These are phyloP conservation scores for Lichtheimia ramosa DNA, from an alignment of 371 early-diverging fungal species.

Conservation along the genomic window DNA sequence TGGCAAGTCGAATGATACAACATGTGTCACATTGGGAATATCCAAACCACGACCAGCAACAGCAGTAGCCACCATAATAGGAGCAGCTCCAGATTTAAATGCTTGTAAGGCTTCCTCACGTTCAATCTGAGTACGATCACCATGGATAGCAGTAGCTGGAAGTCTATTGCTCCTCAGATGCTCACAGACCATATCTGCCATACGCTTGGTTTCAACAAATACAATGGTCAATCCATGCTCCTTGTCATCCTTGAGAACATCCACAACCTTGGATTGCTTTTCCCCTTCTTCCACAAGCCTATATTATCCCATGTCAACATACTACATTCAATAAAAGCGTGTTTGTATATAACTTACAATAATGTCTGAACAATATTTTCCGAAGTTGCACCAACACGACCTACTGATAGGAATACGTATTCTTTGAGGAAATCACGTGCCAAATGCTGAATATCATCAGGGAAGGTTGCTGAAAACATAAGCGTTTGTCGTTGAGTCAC, in stretches of 20 bases:
- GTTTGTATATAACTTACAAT: constrained; percentile 11
- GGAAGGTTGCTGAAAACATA: constrained; percentile 98
- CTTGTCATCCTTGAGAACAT: constrained; percentile 67
- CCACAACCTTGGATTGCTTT: constrained; percentile 76
- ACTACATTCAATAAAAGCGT: neutral
- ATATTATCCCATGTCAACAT: neutral
- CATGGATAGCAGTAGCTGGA: constrained; percentile 94
- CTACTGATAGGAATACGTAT: constrained; percentile 92
- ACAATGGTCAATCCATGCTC: constrained; percentile 83
- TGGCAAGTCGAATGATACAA: constrained; percentile 94
- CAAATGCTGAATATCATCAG: constrained; percentile 90
- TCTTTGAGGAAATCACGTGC: constrained; percentile 95
- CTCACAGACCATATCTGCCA: constrained; percentile 92
- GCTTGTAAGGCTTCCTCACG: constrained; percentile 90
- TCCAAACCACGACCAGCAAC: constrained; percentile 99
- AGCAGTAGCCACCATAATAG: constrained; percentile 99
- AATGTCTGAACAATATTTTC: constrained; percentile 95
- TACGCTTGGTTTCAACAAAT: constrained; percentile 98
- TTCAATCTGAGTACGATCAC: constrained; percentile 95
- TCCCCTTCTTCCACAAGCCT: constrained; percentile 70
- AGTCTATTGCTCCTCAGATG: constrained; percentile 65
- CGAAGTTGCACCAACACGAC: constrained; percentile 94
- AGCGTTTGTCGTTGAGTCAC: constrained; percentile 88
- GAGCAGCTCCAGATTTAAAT: constrained; percentile 88
- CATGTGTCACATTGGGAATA: constrained; percentile 87